A percentile compares a stretch with the other conserved stretches of the same genome.
These are phyloP conservation scores for Suillus subluteus DNA, from an alignment of 768 basidiomycete species.

Conservation along the genomic window DNA sequence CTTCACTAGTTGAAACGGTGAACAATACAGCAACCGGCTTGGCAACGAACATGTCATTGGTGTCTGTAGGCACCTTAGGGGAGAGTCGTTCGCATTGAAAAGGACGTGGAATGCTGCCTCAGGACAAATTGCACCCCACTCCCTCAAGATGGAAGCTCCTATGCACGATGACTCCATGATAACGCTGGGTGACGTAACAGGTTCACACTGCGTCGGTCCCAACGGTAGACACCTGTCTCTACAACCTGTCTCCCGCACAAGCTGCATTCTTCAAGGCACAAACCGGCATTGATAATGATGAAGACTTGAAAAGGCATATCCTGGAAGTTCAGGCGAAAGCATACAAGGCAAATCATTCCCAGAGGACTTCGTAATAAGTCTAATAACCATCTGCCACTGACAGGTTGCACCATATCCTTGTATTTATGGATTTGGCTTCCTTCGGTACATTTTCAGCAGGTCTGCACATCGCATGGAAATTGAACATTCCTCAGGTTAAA, in stretches of 20 bases:
- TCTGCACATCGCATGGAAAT: neutral
- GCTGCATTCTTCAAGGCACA: constrained; percentile 27
- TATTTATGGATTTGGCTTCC: constrained; percentile 28
- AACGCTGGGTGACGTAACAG: neutral
- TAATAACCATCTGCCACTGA: neutral
- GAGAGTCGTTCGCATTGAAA: neutral
- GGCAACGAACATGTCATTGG: neutral
- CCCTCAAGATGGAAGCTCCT: neutral
- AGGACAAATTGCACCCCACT: neutral
- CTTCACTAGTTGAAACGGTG: neutral
- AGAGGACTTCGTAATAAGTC: neutral
- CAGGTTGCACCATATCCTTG: constrained; percentile 24
- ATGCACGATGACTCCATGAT: neutral
- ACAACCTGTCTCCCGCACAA: constrained; percentile 10
- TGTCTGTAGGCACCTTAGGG: neutral
- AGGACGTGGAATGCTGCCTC: no score
- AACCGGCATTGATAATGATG: constrained; percentile 30
- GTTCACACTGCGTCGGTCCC: neutral
- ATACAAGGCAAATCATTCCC: constrained; percentile 22
- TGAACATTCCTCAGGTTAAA: neutral
- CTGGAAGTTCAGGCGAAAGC: constrained; percentile 30
- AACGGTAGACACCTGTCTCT: neutral
- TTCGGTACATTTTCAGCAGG: constrained; percentile 15
- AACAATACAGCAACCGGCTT: neutral
- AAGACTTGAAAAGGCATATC: constrained; percentile 30